A percentile compares a stretch with the other conserved stretches of the same genome.
These are phyloP conservation scores for Blakeslea trispora DNA, from an alignment of 371 early-diverging fungal genomes.

Conservation along the genomic window DNA sequence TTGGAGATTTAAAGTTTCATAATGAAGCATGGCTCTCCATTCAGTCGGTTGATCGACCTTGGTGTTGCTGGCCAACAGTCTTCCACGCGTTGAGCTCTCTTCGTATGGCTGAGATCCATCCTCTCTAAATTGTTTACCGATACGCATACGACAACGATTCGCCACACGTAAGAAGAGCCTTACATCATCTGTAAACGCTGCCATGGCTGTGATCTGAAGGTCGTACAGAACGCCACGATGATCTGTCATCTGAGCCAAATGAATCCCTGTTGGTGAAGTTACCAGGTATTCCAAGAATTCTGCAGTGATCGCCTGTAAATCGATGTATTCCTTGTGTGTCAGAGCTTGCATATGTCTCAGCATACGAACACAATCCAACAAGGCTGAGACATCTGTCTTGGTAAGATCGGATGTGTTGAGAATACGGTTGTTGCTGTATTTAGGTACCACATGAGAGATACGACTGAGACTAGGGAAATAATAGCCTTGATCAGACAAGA, in stretches of 20 bases:
- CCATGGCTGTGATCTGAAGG: conserved; percentile 62
- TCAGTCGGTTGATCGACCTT: conserved; percentile 7
- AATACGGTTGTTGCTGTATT: conserved; percentile 43
- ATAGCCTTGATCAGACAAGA: conserved; percentile 64
- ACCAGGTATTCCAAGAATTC: conserved; percentile 62
- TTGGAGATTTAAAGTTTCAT: conserved; percentile 52
- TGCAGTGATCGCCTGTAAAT: conserved; percentile 55
- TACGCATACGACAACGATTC: conserved; percentile 66
- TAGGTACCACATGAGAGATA: conserved; percentile 55
- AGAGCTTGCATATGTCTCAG: conserved; percentile 55
- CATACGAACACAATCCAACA: conserved; percentile 61
- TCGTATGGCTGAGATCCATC: conserved; percentile 50
- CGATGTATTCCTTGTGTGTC: conserved; percentile 68
- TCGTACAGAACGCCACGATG: conserved; percentile 68
- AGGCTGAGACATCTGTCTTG: conserved; percentile 50
- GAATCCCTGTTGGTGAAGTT: conserved; percentile 62
- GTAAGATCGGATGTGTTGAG: conserved; percentile 46
- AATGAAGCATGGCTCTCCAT: conserved; percentile 29
- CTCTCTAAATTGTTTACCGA: conserved; percentile 48
- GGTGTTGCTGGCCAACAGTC: conserved; percentile 5
- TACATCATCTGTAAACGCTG: conserved; percentile 67
- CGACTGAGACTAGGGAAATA: conserved; percentile 64
- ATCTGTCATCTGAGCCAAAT: conserved; percentile 63
- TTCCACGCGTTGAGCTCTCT: conserved; percentile 22
- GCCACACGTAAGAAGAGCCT: conserved; percentile 61